phyloP scores from a whole-genome alignment of 2,329 filamentous ascomycete species.

The Alternaria brassicicola region DNA sequence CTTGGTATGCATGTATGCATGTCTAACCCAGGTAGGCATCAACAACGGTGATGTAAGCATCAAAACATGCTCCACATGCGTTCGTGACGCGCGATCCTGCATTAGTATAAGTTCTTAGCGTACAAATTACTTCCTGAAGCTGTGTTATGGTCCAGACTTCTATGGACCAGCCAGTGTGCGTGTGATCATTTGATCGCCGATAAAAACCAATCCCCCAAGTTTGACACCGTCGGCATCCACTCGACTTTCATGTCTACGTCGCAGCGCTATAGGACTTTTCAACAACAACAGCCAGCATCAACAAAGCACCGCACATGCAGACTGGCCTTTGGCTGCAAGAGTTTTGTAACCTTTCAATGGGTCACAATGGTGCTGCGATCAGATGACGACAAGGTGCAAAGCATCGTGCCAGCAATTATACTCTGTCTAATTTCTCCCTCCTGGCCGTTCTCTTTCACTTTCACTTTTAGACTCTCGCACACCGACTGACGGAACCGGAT shows the following conservation, averaged over 20 bases:
- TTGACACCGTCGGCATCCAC: background rate
- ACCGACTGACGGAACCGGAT: background rate
- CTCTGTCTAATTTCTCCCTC: background rate
- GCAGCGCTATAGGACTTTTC: background rate
- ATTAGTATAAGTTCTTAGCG: background rate
- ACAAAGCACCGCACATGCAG: background rate
- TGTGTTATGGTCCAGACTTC: background rate
- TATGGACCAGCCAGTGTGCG: background rate
- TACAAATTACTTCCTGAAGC: background rate
- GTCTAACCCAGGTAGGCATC: background rate
- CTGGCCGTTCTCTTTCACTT: background rate
- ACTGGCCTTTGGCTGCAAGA: background rate
- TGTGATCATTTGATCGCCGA: background rate
- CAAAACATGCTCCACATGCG: background rate
- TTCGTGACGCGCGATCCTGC: background rate
- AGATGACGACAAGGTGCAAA: background rate
- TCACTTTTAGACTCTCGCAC: background rate
- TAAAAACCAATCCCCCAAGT: background rate
- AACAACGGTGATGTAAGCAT: background rate
- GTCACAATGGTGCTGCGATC: background rate
- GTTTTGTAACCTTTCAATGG: background rate
- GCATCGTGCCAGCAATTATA: background rate
- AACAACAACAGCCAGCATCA: background rate
- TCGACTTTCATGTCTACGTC: background rate
- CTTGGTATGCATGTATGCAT: background rate